Evolutionary conservation across 768 basidiomycete species (phyloP).

Genomic region (Serpula lacrymans): DNA sequence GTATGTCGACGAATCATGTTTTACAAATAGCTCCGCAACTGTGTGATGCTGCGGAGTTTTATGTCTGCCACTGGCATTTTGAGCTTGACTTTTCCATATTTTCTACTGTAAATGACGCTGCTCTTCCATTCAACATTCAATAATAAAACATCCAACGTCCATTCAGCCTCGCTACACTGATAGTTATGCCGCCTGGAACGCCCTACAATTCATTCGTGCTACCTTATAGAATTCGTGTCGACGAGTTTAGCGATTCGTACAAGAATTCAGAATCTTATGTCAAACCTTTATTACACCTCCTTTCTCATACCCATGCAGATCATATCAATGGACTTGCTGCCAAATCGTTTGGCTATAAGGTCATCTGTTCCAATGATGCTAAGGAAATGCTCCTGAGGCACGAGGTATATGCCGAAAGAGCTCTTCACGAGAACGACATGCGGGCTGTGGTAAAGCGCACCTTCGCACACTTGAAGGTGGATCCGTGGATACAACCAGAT

Average conservation of each 20-base stretch:
- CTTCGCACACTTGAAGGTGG: slow-evolving; percentile 64
- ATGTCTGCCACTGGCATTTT: too few relatives aligned
- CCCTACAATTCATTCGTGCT: slow-evolving; percentile 73
- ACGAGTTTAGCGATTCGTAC: slow-evolving; percentile 61
- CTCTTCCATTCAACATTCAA: too few relatives aligned
- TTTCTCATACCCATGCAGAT: slow-evolving; percentile 89
- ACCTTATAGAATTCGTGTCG: slow-evolving; percentile 84
- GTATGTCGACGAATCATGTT: too few relatives aligned
- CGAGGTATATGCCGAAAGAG: slow-evolving; percentile 66
- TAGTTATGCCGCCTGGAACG: slow-evolving; percentile 75
- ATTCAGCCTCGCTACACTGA: too few relatives aligned
- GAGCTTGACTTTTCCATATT: too few relatives aligned
- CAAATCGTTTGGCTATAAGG: slow-evolving; percentile 65
- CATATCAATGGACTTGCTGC: slow-evolving; percentile 77
- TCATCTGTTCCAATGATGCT: slow-evolving; percentile 80
- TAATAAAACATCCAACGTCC: too few relatives aligned
- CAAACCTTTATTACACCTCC: slow-evolving; percentile 56
- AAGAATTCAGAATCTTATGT: slow-evolving; percentile 36
- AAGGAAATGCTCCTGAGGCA: slow-evolving; percentile 83
- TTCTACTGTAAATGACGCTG: too few relatives aligned
- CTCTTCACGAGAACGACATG: slow-evolving; percentile 44
- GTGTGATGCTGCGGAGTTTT: too few relatives aligned
- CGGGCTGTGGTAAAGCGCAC: slow-evolving; percentile 40
- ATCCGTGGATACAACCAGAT: slow-evolving; percentile 42
- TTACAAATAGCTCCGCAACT: too few relatives aligned